Evolutionary conservation across 140 eudicot species (phyloP).

Genomic region (Oenanthe javanica): DNA sequence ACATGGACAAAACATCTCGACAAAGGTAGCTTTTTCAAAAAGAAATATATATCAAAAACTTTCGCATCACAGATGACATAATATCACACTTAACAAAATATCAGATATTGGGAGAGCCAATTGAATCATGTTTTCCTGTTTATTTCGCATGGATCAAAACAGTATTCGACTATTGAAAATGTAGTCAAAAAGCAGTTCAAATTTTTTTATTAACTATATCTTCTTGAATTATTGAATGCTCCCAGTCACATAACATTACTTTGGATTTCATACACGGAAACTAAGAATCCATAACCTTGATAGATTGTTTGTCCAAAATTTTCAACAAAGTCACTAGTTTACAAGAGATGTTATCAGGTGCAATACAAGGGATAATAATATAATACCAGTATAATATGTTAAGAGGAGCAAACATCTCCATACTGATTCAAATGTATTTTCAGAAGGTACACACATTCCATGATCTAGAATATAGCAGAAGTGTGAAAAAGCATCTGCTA

Average conservation of each 20-base stretch:
- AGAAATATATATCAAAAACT: too few species aligned
- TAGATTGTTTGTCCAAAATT: background rate
- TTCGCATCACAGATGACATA: background rate
- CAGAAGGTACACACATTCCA: background rate
- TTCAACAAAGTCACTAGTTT: background rate
- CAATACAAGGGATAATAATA: background rate
- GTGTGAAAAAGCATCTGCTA: background rate
- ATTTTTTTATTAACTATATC: background rate
- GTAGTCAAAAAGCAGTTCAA: background rate
- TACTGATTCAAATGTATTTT: background rate
- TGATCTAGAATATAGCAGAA: background rate
- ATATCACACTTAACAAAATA: background rate
- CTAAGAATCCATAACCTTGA: background rate
- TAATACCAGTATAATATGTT: background rate
- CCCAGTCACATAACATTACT: background rate
- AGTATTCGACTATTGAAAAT: background rate
- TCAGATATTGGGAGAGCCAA: background rate
- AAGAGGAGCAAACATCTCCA: background rate
- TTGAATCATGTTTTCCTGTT: background rate
- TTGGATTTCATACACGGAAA: background rate
- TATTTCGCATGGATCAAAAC: background rate
- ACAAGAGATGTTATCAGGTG: background rate
- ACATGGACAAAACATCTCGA: background rate
- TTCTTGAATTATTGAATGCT: background rate
- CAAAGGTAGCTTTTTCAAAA: background rate